Evolutionary conservation across 768 basidiomycete genomes (phyloP), one percentile per base, ranked within the genome.

Genomic region (Termitomyces bulborhizus): DNA sequence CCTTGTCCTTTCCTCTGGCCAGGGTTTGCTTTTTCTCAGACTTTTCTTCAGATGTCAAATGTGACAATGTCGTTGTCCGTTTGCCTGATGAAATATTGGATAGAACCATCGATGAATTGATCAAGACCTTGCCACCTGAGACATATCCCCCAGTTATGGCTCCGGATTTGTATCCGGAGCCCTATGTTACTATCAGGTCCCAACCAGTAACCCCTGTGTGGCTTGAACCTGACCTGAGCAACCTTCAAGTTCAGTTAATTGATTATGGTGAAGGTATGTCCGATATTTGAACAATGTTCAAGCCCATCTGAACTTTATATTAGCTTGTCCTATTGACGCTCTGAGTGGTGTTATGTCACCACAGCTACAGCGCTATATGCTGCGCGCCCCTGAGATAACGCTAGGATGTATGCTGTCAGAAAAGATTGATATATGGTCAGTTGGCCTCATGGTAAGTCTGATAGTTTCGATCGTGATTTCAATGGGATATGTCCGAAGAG

Each of bases 391-490:
- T 4, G 46, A 48, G 39, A 26, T 46, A 31, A 55, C 40, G 13
- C 18, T 48, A 13, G 54, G 54, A 40, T 32, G 18, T 16, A 27
- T 7, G 16, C 16, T 49, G 12, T 55, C 54, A 5, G 31, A 55
- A 49, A 42, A 40, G 31, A 49, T 55, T 4, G 54, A 55, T 18
- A 49, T 55, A 7, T 55, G 54, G 47, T 47, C 54, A 0, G 46
- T 55, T 27, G 54, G 47, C 0, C 46, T 32, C 3, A 34, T 42
- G 31, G 54, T 55, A 40, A 41, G 27, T 29, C 6, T 13, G 12
- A 32, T 21, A 5, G 4, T 11, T 27, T n/a, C 15, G 11, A 1
- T 42, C 11, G 18, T 41, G 26, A 29, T 27, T 6, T 6, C 27
- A 29, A 8, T 39, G 13, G 27, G 6, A 15, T 1, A 7, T 13